Percentiles rank a stretch among this genome's conserved stretches.
Conservation (phyloP, 805 yeast genomes). For the Metschnikowia cubensis region DNA sequence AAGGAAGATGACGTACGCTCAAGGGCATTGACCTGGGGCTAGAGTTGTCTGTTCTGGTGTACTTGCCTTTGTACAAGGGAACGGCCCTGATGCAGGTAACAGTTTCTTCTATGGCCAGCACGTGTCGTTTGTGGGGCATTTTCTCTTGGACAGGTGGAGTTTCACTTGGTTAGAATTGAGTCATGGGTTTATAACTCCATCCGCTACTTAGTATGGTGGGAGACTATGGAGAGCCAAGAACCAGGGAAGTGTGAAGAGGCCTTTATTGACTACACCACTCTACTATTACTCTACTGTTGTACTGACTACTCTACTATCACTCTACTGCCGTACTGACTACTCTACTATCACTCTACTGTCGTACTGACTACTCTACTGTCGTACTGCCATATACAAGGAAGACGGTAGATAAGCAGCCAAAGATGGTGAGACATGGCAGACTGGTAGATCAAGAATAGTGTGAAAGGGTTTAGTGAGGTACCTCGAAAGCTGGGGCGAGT, state of each 20-base stretch:
- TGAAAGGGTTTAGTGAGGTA: too few relatives aligned
- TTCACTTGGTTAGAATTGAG: constrained; percentile 66
- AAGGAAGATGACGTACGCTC: constrained; percentile 56
- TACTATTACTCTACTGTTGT: too few relatives aligned
- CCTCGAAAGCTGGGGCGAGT: too few relatives aligned
- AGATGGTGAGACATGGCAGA: too few relatives aligned
- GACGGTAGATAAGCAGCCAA: too few relatives aligned
- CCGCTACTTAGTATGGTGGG: constrained; percentile 83
- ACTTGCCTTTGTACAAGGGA: constrained; percentile 40
- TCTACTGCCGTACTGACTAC: too few relatives aligned
- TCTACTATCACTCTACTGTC: too few relatives aligned
- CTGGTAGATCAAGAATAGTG: too few relatives aligned
- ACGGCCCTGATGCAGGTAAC: constrained; percentile 32
- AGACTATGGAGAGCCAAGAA: constrained; percentile 83
- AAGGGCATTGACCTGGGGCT: constrained; percentile 79
- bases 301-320: too few relatives aligned
- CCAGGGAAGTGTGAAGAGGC: constrained; percentile 81
- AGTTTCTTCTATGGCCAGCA: constrained; percentile 65
- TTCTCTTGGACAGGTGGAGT: constrained; percentile 65
- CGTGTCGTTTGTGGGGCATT: constrained; percentile 82
- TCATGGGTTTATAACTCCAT: constrained; percentile 79
- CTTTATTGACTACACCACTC: constrained; percentile 66
- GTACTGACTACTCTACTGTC: too few relatives aligned
- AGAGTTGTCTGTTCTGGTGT: constrained; percentile 64
- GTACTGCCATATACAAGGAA: too few relatives aligned